Conservation (phyloP, 345 rosid species). For the Orychophragmus violaceus region DNA sequence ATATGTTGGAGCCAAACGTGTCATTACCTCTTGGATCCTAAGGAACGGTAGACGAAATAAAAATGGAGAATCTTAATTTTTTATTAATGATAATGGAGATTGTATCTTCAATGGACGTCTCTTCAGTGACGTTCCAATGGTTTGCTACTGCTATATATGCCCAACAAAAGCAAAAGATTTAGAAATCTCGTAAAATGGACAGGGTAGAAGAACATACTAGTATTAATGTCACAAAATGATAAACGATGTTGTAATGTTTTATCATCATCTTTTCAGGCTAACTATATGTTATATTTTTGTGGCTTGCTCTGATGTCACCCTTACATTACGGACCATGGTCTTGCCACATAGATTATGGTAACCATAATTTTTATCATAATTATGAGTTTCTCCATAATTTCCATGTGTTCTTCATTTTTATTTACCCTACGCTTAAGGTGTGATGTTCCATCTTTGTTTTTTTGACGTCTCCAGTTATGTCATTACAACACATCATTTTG, state of each 20-base stretch:
- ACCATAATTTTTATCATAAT: conserved; percentile 7
- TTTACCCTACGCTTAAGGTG: conserved; percentile 38
- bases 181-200: conserved; percentile 26
- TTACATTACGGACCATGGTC: conserved; percentile 70
- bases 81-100: conserved; percentile 22
- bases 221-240: conserved; percentile 15
- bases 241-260: background rate
- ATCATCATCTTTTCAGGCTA: conserved; percentile 43
- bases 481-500: conserved; percentile 66
- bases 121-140: conserved; percentile 86
- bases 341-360: conserved; percentile 92
- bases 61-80: conserved; percentile 26
- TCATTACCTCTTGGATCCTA: conserved; percentile 77
- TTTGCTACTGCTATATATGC: conserved; percentile 95
- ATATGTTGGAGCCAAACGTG: conserved; percentile 93
- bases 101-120: conserved; percentile 25
- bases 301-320: conserved; percentile 93
- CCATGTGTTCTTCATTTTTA: background rate
- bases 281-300: conserved; percentile 72
- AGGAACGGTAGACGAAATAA: conserved; percentile 36
- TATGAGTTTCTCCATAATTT: background rate
- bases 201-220: conserved; percentile 13
- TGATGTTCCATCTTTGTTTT: conserved; percentile 76
- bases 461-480: conserved; percentile 58
- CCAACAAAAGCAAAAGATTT: conserved; percentile 45